Conservation (phyloP, 352 stramenopile genomes). For the Pythium guiyangense region DNA sequence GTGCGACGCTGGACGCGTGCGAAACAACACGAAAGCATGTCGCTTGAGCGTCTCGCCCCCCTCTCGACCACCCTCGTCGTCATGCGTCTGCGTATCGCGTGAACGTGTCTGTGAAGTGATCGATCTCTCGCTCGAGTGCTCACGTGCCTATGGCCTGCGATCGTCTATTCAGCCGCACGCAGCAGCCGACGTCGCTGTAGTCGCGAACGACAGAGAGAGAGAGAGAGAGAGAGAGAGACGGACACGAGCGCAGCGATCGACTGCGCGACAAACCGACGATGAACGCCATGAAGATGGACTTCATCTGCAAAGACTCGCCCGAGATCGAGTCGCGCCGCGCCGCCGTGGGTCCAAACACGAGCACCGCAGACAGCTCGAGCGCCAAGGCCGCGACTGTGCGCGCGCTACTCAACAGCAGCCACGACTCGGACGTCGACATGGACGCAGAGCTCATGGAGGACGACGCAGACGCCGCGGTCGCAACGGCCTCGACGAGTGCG, state of each 20-base stretch:
- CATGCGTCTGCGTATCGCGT: no score
- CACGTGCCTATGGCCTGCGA: no score
- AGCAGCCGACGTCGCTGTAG: no score
- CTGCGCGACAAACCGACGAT: conserved; percentile 18
- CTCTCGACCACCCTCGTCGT: no score
- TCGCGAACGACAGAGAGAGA: no score
- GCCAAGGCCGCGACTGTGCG: conserved; percentile 23
- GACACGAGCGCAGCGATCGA: not conserved
- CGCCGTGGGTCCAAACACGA: conserved; percentile 1
- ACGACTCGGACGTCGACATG: conserved; percentile 31
- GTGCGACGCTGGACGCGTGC: no score
- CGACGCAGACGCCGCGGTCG: conserved; percentile 16
- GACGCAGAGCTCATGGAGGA: conserved; percentile 11
- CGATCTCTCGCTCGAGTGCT: no score
- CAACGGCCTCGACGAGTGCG: conserved; percentile 1
- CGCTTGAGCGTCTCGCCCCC: no score
- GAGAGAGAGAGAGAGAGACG: no score
- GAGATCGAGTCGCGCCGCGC: conserved; percentile 9
- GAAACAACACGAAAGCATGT: no score
- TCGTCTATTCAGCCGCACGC: no score
- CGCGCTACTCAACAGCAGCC: conserved; percentile 31
- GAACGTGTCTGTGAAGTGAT: no score
- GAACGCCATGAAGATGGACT: conserved; percentile 83
- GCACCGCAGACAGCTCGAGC: not conserved
- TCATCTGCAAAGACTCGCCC: conserved; percentile 63